Evolutionary conservation across 768 basidiomycete species (phyloP).

Genomic region (Lactarius evosmus): DNA sequence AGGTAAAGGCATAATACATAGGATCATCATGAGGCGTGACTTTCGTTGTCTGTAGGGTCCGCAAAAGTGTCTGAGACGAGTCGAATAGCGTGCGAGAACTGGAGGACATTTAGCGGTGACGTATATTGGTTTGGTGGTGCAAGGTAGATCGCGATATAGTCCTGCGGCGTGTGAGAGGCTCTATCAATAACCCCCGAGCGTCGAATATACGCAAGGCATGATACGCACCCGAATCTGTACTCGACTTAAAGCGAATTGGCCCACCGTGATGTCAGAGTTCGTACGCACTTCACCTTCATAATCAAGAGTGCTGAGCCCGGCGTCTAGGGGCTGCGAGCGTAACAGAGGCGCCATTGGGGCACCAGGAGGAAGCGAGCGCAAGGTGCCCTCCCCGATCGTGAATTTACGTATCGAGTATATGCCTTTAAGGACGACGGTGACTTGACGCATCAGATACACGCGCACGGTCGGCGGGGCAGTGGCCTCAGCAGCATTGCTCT

Average conservation of each 20-base stretch:
- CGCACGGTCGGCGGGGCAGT: slow-evolving; percentile 36
- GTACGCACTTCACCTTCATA: slow-evolving; percentile 56
- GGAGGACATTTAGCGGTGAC: slow-evolving; percentile 38
- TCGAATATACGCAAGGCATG: neutral
- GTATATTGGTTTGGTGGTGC: slow-evolving; percentile 38
- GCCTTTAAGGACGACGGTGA: slow-evolving; percentile 38
- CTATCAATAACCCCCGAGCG: neutral
- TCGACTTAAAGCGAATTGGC: slow-evolving; percentile 46
- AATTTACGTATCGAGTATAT: slow-evolving; percentile 40
- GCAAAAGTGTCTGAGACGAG: slow-evolving; percentile 54
- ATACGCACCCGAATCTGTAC: slow-evolving; percentile 50
- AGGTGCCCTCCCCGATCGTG: slow-evolving; percentile 47
- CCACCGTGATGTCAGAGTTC: slow-evolving; percentile 39
- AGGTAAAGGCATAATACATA: neutral
- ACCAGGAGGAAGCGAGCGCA: slow-evolving; percentile 45
- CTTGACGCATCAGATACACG: slow-evolving; percentile 54
- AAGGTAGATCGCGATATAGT: slow-evolving; percentile 53
- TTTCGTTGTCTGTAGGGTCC: neutral
- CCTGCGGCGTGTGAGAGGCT: slow-evolving; percentile 39
- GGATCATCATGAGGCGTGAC: neutral
- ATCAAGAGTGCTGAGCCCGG: slow-evolving; percentile 45
- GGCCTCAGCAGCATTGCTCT: slow-evolving; percentile 22
- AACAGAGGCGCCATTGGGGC: slow-evolving; percentile 29
- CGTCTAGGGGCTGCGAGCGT: slow-evolving; percentile 26
- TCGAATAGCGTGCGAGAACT: slow-evolving; percentile 50